These are phyloP conservation scores for Aspergillus candidus DNA, from an alignment of 2,329 filamentous ascomycete species.

Conservation along the genomic window DNA sequence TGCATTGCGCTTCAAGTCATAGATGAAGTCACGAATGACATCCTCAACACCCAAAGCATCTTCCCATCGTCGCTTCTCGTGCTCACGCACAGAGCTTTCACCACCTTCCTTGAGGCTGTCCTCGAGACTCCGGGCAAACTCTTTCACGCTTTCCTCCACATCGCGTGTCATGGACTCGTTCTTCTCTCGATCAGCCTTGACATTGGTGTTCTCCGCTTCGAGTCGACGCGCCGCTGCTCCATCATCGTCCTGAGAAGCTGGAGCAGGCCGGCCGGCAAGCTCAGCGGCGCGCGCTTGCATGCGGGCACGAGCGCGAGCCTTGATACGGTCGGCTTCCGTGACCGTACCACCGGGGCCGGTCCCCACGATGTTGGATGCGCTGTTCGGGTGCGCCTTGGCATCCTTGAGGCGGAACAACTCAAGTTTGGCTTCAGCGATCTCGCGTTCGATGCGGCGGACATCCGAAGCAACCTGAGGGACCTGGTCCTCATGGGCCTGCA, in stretches of 20 bases:
- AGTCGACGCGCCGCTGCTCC: conserved; percentile 74
- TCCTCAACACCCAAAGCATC: conserved; percentile 94
- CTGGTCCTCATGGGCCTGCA: conserved; percentile 82
- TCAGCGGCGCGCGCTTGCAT: conserved; percentile 98
- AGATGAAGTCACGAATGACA: conserved; percentile 95
- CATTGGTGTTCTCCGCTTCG: conserved; percentile 78
- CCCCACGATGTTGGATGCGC: conserved; percentile 74
- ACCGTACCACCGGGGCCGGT: conserved; percentile 86
- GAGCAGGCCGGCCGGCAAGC: conserved; percentile 73
- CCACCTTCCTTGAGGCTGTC: conserved; percentile 77
- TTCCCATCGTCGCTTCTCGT: conserved; percentile 91
- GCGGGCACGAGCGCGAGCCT: conserved; percentile 92
- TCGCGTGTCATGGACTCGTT: conserved; percentile 96
- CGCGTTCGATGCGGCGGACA: conserved; percentile 82
- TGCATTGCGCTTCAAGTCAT: conserved; percentile 83
- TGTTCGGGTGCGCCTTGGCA: conserved; percentile 81
- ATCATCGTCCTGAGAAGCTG: conserved; percentile 63
- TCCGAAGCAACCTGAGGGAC: conserved; percentile 88
- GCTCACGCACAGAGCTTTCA: conserved; percentile 70
- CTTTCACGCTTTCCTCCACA: conserved; percentile 90
- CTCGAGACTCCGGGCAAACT: conserved; percentile 79
- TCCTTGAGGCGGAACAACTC: conserved; percentile 92
- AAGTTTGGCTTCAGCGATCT: conserved; percentile 82
- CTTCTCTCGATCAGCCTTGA: conserved; percentile 79
- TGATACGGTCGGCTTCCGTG: conserved; percentile 89